These are phyloP conservation scores for Oryza australiensis DNA, from an alignment of 176 grass and related monocot genomes.

Conservation along the genomic window DNA sequence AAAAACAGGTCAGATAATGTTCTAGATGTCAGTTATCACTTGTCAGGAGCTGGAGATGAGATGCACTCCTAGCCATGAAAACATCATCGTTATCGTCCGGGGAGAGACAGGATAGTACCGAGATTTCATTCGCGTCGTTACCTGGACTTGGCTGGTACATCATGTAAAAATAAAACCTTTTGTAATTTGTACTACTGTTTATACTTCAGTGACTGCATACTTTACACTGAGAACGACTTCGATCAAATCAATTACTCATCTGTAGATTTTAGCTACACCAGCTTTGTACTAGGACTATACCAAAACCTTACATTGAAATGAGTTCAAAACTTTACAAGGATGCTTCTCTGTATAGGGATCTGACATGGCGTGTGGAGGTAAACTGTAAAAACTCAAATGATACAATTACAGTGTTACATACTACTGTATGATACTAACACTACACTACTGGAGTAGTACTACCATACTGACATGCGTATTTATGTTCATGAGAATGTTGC, in stretches of 20 bases:
- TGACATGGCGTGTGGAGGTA: not conserved
- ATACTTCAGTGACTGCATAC: not conserved
- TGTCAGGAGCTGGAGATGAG: slow-evolving; percentile 12
- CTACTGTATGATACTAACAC: not conserved
- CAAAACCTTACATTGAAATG: not conserved
- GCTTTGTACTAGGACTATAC: not conserved
- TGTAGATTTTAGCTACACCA: no score
- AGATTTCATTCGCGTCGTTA: not conserved
- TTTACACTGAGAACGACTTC: not conserved
- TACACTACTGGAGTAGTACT: not conserved
- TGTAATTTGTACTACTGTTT: not conserved
- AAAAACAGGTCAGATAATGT: slow-evolving; percentile 3
- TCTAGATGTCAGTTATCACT: not conserved
- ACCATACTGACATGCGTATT: not conserved
- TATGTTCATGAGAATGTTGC: not conserved
- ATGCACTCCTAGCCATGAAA: slow-evolving; percentile 27
- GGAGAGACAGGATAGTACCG: not conserved
- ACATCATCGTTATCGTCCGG: not conserved
- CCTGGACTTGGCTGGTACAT: not conserved
- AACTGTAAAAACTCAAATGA: not conserved
- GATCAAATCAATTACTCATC: not conserved
- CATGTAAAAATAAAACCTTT: not conserved
- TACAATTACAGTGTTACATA: not conserved
- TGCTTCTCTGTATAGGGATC: not conserved
- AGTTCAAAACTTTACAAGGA: not conserved